Base-by-base conservation (phyloP, 2,329 filamentous ascomycete species). In the Aureobasidium sp. region DNA sequence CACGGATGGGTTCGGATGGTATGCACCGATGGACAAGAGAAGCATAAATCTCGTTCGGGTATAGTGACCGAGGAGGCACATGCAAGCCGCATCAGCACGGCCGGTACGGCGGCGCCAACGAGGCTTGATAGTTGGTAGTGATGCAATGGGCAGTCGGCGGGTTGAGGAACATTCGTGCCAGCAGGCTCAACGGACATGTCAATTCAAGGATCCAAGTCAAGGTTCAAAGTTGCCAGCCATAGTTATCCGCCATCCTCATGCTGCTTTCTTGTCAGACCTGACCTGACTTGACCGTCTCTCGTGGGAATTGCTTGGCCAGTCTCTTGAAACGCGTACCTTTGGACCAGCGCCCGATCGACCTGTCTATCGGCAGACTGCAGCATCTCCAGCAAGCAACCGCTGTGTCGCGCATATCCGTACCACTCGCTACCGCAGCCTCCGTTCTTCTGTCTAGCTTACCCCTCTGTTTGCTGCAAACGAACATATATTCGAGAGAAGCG, bases 351-450 rank as follows among this genome's bases (percentile, higher is more conserved):
- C 21, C 34, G 29, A 49, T n/a, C 30, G 32, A 25, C 32, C 16
- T 39, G 36, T 41, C 21, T 54, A 32, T 29, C 53, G 53, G 53
- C 41, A 57, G 53, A 45, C 29, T 57, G 41, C 53, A 55, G 51
- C 51, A 45, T 25, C 9, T 27, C n/a, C 39, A 57, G 39, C 53
- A 57, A 39, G 39, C 53, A 45, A 8, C 53, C 41, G 53, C 53
- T 11, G 53, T 57, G 53, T 57, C 41, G 53, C 39, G 39, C 53
- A 57, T 57, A 44, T 36, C 30, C 25, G 53, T 45, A 57, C 30
- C 53, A 57, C 51, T 21, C 9, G 5, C 37, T 21, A 36, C n/a
- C 37, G 37, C 51, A 54, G 13, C 8, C 14, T 36, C 10, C n/a
- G 5, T 51, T 16, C 4, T 30, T 34, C 25, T 6, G 16, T 34